Conservation (phyloP, 1,139 yeast genomes). For the Arxiozyma bovina region DNA sequence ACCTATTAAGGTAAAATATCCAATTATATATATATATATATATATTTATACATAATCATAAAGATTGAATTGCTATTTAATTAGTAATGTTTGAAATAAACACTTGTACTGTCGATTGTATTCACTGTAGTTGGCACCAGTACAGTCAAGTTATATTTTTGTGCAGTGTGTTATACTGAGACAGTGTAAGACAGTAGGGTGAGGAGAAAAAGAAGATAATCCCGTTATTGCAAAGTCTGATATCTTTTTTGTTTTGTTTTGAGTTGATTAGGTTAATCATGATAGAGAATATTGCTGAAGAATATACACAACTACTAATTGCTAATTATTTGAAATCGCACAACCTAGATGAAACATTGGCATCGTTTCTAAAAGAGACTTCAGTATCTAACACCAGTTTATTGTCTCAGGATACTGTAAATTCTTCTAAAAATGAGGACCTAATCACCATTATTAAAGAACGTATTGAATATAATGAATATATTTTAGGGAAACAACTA, state of each 20-base stretch:
- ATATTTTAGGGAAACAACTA: slow-evolving; percentile 11
- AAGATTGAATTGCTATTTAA: not conserved
- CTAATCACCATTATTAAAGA: slow-evolving; percentile 46
- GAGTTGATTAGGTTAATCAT: not conserved
- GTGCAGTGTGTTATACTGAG: not conserved
- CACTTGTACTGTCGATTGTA: not conserved
- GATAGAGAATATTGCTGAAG: slow-evolving; percentile 4
- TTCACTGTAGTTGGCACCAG: too few species aligned
- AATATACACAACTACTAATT: slow-evolving; percentile 35
- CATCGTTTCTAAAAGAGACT: slow-evolving; percentile 41
- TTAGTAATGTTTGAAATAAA: too few species aligned
- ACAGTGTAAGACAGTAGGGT: not conserved
- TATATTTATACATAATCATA: too few species aligned
- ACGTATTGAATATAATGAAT: slow-evolving; percentile 35
- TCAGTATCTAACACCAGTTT: slow-evolving; percentile 29
- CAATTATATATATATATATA: too few species aligned
- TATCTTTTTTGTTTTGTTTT: too few species aligned
- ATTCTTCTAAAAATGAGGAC: slow-evolving; percentile 32
- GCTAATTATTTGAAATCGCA: slow-evolving; percentile 49
- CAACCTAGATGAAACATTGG: slow-evolving; percentile 40
- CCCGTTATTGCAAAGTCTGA: not conserved
- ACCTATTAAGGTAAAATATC: not conserved
- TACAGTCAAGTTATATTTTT: too few species aligned
- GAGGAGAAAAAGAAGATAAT: not conserved
- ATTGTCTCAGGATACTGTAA: slow-evolving; percentile 10